Evolutionary conservation across 2,329 filamentous ascomycete species (phyloP).

Genomic region (Penicillium aurantiogriseum): DNA sequence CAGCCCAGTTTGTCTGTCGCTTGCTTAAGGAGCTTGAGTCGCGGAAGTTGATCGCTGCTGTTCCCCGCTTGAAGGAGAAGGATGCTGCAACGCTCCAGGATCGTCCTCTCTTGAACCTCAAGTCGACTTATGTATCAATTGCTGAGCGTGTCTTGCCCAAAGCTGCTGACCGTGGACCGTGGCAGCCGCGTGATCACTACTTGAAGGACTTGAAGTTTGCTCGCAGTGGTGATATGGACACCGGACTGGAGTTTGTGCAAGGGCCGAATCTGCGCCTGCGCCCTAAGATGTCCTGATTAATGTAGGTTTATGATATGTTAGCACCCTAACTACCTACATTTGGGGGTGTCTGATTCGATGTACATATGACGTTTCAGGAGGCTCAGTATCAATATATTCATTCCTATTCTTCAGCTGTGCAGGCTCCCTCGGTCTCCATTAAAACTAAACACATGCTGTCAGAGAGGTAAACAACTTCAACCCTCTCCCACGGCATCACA

Average conservation of each 20-base stretch:
- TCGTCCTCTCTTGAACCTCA: constrained; percentile 37
- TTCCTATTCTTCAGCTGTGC: background rate
- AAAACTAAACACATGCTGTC: no score
- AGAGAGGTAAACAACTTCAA: no score
- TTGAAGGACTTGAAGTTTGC: constrained; percentile 41
- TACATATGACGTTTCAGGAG: background rate
- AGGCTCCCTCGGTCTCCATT: background rate
- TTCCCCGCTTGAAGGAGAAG: constrained; percentile 27
- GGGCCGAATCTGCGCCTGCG: constrained; percentile 20
- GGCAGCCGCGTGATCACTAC: constrained; percentile 42
- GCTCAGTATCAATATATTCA: background rate
- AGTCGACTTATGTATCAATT: constrained; percentile 42
- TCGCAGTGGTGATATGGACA: constrained; percentile 36
- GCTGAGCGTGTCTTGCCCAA: constrained; percentile 38
- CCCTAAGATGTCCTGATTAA: constrained; percentile 10
- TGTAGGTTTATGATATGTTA: background rate
- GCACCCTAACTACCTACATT: background rate
- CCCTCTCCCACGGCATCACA: background rate
- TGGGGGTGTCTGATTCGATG: background rate
- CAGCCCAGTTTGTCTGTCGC: constrained; percentile 40
- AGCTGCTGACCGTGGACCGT: constrained; percentile 41
- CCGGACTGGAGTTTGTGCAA: constrained; percentile 32
- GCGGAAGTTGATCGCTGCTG: constrained; percentile 26
- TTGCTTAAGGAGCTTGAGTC: constrained; percentile 35
- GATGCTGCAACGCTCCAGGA: constrained; percentile 25